Conservation (phyloP, 2,329 filamentous ascomycete genomes). For the Colletotrichum liriopes region DNA sequence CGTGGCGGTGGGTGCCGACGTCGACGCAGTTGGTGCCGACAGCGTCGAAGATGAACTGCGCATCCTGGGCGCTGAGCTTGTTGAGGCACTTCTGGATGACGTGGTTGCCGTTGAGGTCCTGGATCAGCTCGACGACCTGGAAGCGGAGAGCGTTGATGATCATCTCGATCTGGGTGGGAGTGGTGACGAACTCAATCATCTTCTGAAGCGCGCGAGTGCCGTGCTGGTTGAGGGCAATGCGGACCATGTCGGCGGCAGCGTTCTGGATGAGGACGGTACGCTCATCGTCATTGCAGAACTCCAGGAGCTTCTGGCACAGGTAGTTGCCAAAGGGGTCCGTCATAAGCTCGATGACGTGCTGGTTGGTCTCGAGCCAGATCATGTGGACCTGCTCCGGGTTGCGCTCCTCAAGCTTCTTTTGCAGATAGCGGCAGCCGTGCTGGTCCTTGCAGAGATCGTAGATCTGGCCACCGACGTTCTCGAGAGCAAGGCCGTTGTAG, state of each 20-base stretch:
- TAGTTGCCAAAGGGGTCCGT: conserved; percentile 99
- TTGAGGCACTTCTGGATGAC: conserved; percentile 99
- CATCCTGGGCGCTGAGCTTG: conserved; percentile 86
- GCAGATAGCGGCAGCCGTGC: conserved; percentile 95
- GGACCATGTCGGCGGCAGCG: conserved; percentile 87
- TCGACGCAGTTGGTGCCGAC: conserved; percentile 89
- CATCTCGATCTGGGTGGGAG: conserved; percentile 85
- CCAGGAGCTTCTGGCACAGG: conserved; percentile 97
- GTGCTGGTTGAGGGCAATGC: conserved; percentile 96
- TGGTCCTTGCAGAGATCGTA: conserved; percentile 97
- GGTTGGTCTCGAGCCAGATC: conserved; percentile 94
- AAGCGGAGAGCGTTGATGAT: conserved; percentile 88
- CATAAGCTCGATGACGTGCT: conserved; percentile 97
- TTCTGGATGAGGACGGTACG: conserved; percentile 94
- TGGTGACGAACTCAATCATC: conserved; percentile 98
- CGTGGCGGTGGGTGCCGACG: conserved; percentile 96
- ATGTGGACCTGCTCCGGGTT: conserved; percentile 87
- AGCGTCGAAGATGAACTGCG: conserved; percentile 97
- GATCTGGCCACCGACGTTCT: conserved; percentile 86
- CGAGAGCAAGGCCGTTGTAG: conserved; percentile 86
- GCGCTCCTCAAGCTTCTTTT: conserved; percentile 96
- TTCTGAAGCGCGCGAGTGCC: conserved; percentile 97
- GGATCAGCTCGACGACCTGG: conserved; percentile 93
- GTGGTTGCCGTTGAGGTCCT: conserved; percentile 98
- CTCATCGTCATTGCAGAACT: conserved; percentile 95